Conservation (phyloP, 352 stramenopile species). For the Phytophthora ohioensis region DNA sequence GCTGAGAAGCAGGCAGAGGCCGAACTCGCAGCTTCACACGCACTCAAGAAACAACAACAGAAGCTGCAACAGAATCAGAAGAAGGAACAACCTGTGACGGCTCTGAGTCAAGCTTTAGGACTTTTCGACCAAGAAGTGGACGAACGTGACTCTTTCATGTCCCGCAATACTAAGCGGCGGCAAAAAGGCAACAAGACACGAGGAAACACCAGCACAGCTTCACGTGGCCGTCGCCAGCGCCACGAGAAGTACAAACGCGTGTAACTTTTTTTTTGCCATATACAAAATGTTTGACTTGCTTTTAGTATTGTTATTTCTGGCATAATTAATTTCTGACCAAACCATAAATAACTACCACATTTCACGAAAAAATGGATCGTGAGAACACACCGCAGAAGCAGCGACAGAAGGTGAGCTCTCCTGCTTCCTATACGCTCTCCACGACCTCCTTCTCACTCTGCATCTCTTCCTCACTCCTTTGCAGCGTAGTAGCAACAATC, state of each 20-base stretch:
- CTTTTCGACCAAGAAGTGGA: conserved; percentile 68
- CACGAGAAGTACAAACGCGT: conserved; percentile 75
- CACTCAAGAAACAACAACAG: conserved; percentile 48
- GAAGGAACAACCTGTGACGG: conserved; percentile 46
- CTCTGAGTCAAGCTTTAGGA: conserved; percentile 69
- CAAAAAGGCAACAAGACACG: conserved; percentile 54
- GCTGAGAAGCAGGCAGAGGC: conserved; percentile 53
- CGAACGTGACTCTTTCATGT: conserved; percentile 39
- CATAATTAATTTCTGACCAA: neutral
- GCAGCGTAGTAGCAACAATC: conserved; percentile 41
- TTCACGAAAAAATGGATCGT: conserved; percentile 57
- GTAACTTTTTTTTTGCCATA: neutral
- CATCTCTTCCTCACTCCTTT: conserved; percentile 4
- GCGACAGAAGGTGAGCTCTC: conserved; percentile 66
- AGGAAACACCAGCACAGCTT: conserved; percentile 32
- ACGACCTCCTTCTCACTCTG: neutral
- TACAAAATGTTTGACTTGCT: conserved; percentile 13
- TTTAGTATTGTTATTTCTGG: conserved; percentile 18
- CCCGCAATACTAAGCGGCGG: conserved; percentile 53
- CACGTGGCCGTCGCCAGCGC: conserved; percentile 59
- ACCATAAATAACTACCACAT: neutral
- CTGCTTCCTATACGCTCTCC: neutral
- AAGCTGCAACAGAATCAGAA: conserved; percentile 41
- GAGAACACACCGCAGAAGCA: conserved; percentile 80
- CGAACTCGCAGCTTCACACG: conserved; percentile 29